A percentile compares a stretch with the other conserved stretches of the same genome.
Conservation (phyloP, 805 yeast genomes). For the Lachancea sp. region DNA sequence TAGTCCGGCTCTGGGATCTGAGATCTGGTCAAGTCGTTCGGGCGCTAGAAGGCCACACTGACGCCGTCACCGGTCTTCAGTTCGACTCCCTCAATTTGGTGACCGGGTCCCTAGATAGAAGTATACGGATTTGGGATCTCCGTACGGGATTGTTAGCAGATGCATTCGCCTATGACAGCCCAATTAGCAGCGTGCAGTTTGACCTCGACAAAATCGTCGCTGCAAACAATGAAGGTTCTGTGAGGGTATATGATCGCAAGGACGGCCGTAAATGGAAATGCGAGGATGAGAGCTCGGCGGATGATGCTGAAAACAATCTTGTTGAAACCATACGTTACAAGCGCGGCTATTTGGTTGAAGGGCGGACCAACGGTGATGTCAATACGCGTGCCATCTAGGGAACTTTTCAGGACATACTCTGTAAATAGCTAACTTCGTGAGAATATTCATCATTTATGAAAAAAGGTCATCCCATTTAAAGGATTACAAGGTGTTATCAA, state of each 20-base stretch:
- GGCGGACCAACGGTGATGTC: conserved; percentile 52
- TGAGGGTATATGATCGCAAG: conserved; percentile 53
- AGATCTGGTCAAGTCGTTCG: conserved; percentile 62
- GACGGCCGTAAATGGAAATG: conserved; percentile 48
- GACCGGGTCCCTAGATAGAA: conserved; percentile 58
- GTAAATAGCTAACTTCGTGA: conserved; percentile 1
- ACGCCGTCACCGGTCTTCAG: conserved; percentile 59
- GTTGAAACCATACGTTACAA: conserved; percentile 44
- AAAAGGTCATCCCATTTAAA: not conserved
- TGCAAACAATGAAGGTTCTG: conserved; percentile 43
- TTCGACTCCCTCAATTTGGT: conserved; percentile 60
- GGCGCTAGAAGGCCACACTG: conserved; percentile 60
- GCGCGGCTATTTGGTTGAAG: conserved; percentile 63
- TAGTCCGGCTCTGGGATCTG: conserved; percentile 71
- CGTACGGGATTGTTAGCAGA: conserved; percentile 58
- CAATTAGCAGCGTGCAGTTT: conserved; percentile 52
- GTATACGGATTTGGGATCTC: conserved; percentile 66
- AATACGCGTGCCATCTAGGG: conserved; percentile 55
- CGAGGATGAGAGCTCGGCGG: conserved; percentile 37
- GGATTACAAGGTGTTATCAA: too few relatives aligned
- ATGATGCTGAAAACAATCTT: conserved; percentile 17
- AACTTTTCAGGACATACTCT: not conserved
- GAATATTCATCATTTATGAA: not conserved
- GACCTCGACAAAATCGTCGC: conserved; percentile 51
- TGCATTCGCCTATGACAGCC: conserved; percentile 54